Evolutionary conservation across 2,329 filamentous ascomycete genomes (phyloP).

Genomic region (Pseudogymnoascus sp.): DNA sequence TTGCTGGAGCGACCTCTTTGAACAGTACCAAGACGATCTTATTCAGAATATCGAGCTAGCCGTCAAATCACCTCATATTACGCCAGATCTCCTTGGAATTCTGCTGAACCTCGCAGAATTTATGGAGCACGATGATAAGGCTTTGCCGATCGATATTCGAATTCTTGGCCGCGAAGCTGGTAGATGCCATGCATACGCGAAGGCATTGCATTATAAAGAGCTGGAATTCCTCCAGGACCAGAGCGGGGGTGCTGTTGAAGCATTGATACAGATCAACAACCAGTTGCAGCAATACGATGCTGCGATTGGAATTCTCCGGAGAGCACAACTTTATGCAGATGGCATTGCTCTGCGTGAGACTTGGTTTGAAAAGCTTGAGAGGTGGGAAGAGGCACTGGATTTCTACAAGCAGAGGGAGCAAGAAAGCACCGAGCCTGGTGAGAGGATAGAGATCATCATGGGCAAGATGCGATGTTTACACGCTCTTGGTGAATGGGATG

Average conservation of each 20-base stretch:
- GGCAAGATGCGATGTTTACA: slow-evolving; percentile 99
- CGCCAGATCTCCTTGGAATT: slow-evolving; percentile 89
- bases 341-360: slow-evolving; percentile 91
- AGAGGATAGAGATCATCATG: slow-evolving; percentile 96
- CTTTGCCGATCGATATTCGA: slow-evolving; percentile 92
- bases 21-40: slow-evolving; percentile 93
- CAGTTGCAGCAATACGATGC: slow-evolving; percentile 98
- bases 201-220: slow-evolving; percentile 98
- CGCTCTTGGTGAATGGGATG: slow-evolving; percentile 95
- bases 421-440: slow-evolving; percentile 67
- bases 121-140: slow-evolving; percentile 99
- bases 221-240: slow-evolving; percentile 97
- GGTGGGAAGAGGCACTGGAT: slow-evolving; percentile 93
- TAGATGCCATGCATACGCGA: slow-evolving; percentile 95
- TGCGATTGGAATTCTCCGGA: slow-evolving; percentile 92
- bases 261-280: slow-evolving; percentile 98
- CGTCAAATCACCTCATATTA: slow-evolving; percentile 90
- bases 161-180: slow-evolving; percentile 91
- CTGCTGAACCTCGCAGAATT: slow-evolving; percentile 96
- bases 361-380: slow-evolving; percentile 97
- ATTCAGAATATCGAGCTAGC: slow-evolving; percentile 94
- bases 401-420: slow-evolving; percentile 85
- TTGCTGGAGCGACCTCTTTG: slow-evolving; percentile 96
- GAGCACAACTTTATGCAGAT: slow-evolving; percentile 91
- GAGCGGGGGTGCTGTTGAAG: slow-evolving; percentile 90